phyloP scores from a whole-genome alignment of 1,284 basidiomycete genomes.

The Pseudozyma pruni region DNA sequence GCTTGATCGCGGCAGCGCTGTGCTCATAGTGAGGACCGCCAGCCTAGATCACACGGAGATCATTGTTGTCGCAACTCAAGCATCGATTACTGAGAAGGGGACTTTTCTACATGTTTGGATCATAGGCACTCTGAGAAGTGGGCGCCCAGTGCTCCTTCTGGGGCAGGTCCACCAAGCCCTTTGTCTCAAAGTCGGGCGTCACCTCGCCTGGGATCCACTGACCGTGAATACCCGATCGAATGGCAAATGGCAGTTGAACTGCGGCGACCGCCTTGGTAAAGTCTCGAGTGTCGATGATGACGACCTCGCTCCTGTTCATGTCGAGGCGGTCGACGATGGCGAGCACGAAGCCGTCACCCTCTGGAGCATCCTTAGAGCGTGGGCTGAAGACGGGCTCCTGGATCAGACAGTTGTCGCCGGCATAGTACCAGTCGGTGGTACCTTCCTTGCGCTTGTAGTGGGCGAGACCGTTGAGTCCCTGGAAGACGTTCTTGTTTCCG shows the following conservation, averaged over 20 bases:
- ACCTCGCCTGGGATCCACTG: slow-evolving; percentile 32
- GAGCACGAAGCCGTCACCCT: slow-evolving; percentile 37
- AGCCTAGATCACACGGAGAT: too few relatives aligned
- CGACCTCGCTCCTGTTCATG: slow-evolving; percentile 33
- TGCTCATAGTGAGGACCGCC: too few relatives aligned
- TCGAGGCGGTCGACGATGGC: slow-evolving; percentile 43
- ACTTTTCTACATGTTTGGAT: slow-evolving; percentile 15
- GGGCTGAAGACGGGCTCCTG: slow-evolving; percentile 45
- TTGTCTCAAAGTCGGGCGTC: slow-evolving; percentile 26
- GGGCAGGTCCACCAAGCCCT: slow-evolving; percentile 20
- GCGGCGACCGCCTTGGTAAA: slow-evolving; percentile 27
- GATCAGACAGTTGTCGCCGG: slow-evolving; percentile 37
- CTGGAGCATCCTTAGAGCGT: slow-evolving; percentile 29
- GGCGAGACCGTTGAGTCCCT: slow-evolving; percentile 30
- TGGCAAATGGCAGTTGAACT: slow-evolving; percentile 23
- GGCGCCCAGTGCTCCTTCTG: slow-evolving; percentile 27
- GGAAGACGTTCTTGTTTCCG: slow-evolving; percentile 35
- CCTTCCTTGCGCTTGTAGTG: slow-evolving; percentile 31
- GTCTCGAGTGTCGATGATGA: slow-evolving; percentile 34
- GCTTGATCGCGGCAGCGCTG: too few relatives aligned
- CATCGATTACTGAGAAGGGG: too few relatives aligned
- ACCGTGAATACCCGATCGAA: slow-evolving; percentile 27
- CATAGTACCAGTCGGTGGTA: slow-evolving; percentile 26
- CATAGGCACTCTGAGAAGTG: slow-evolving; percentile 9
- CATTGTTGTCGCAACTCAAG: too few relatives aligned